Conservation (phyloP, 1,139 yeast genomes). For the Pichia sp. region DNA sequence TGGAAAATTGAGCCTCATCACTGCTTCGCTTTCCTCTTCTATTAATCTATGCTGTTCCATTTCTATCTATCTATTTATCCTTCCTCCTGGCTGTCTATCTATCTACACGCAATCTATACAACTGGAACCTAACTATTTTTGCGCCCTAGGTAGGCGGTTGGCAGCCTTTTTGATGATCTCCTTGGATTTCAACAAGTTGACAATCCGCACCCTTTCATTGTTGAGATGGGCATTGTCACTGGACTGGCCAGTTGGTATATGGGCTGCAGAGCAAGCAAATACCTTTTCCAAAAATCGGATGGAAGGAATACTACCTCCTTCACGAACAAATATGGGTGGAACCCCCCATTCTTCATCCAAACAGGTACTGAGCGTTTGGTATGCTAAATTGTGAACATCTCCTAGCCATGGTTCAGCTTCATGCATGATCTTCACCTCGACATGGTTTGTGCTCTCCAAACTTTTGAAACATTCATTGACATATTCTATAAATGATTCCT, state of each 20-base stretch:
- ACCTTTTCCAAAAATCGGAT: slow-evolving; percentile 78
- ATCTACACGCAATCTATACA: neutral
- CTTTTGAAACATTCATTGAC: slow-evolving; percentile 43
- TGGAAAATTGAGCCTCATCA: neutral
- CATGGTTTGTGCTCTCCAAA: slow-evolving; percentile 55
- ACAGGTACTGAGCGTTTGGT: slow-evolving; percentile 57
- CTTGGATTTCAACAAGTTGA: slow-evolving; percentile 72
- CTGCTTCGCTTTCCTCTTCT: neutral
- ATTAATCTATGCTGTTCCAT: neutral
- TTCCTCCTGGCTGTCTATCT: neutral
- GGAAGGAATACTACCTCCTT: slow-evolving; percentile 95
- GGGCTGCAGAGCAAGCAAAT: slow-evolving; percentile 86
- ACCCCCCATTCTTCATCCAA: slow-evolving; percentile 52
- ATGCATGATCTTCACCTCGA: slow-evolving; percentile 59
- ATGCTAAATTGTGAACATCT: slow-evolving; percentile 70
- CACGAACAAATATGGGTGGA: slow-evolving; percentile 81
- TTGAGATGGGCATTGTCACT: slow-evolving; percentile 92
- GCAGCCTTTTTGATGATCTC: slow-evolving; percentile 53
- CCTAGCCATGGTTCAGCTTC: slow-evolving; percentile 98
- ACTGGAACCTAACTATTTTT: neutral
- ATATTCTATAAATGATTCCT: slow-evolving; percentile 44
- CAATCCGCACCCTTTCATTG: slow-evolving; percentile 76
- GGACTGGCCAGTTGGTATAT: slow-evolving; percentile 94
- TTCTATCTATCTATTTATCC: neutral
- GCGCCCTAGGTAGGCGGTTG: slow-evolving; percentile 10